Conservation (phyloP, 2,329 filamentous ascomycete species). For the Fusarium euwallaceae region DNA sequence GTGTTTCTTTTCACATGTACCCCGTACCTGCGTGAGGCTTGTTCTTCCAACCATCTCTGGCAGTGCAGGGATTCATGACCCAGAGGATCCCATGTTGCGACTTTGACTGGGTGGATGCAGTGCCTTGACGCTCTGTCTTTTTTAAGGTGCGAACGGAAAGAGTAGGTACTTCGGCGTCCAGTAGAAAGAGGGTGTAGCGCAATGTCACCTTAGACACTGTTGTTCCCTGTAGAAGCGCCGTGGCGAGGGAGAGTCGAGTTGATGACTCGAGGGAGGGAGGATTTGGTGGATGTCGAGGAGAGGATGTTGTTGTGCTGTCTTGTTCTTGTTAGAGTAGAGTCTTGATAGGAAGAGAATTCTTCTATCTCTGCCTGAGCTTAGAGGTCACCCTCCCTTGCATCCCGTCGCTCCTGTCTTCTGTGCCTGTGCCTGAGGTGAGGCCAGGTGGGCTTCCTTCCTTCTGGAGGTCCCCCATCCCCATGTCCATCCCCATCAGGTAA, state of each 20-base stretch:
- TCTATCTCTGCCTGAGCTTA: not conserved
- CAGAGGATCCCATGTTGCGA: slow-evolving; percentile 19
- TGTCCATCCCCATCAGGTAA: slow-evolving; percentile 18
- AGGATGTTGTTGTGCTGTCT: slow-evolving; percentile 20
- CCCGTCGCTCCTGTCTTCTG: slow-evolving; percentile 30
- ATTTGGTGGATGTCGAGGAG: slow-evolving; percentile 27
- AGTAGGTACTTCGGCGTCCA: not conserved
- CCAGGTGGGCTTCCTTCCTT: not conserved
- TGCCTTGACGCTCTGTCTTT: slow-evolving; percentile 8
- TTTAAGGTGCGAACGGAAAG: not conserved
- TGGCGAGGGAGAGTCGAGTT: slow-evolving; percentile 3
- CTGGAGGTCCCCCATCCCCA: slow-evolving; percentile 18
- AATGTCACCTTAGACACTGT: not conserved
- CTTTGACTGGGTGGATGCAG: slow-evolving; percentile 8
- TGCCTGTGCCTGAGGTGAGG: slow-evolving; percentile 22
- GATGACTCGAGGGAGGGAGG: slow-evolving; percentile 31
- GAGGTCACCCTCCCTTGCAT: slow-evolving; percentile 20
- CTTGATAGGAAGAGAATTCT: not conserved
- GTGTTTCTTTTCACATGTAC: slow-evolving; percentile 14
- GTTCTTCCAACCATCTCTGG: slow-evolving; percentile 6
- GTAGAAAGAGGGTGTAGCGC: not conserved
- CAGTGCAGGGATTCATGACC: slow-evolving; percentile 7
- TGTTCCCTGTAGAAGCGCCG: not conserved
- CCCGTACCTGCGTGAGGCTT: slow-evolving; percentile 37
- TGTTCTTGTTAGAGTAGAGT: not conserved